Evolutionary conservation across 306 rosid species (phyloP).

Genomic region (Trichosanthes truncata): DNA sequence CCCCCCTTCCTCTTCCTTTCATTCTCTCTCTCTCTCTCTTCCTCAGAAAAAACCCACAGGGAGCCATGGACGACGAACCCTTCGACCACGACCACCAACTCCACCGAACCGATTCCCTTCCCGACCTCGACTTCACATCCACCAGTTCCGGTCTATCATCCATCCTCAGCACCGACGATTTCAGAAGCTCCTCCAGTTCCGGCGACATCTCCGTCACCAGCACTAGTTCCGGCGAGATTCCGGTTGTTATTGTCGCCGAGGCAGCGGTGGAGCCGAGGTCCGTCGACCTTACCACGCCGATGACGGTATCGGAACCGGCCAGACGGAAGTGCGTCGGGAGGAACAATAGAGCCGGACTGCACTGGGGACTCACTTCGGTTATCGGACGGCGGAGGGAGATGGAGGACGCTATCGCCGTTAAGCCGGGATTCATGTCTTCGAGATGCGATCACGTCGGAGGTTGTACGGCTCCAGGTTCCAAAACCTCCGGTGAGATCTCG

Average conservation of each 20-base stretch:
- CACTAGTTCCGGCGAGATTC: conserved; percentile 54
- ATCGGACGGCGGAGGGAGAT: conserved; percentile 72
- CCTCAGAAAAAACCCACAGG: conserved; percentile 9
- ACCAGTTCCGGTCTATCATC: conserved; percentile 35
- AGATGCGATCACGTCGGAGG: conserved; percentile 66
- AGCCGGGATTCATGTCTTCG: conserved; percentile 51
- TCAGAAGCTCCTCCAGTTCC: conserved; percentile 23
- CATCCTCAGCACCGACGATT: conserved; percentile 12
- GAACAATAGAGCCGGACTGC: conserved; percentile 33
- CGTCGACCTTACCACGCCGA: background rate
- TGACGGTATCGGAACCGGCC: background rate
- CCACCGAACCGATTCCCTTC: conserved; percentile 33
- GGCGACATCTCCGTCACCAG: conserved; percentile 43
- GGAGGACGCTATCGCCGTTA: conserved; percentile 65
- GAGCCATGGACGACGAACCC: background rate
- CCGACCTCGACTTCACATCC: conserved; percentile 15
- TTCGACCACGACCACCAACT: conserved; percentile 14
- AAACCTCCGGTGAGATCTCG: conserved; percentile 47
- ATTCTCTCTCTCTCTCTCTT: background rate
- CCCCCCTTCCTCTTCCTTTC: background rate
- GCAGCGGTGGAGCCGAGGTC: background rate
- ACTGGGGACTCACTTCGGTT: conserved; percentile 56
- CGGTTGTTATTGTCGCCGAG: conserved; percentile 11
- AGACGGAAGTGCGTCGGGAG: conserved; percentile 62
- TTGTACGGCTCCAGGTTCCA: conserved; percentile 54